Evolutionary conservation across 225 moss, liverwort and hornwort species (phyloP).

Genomic region (Polytrichum commune): DNA sequence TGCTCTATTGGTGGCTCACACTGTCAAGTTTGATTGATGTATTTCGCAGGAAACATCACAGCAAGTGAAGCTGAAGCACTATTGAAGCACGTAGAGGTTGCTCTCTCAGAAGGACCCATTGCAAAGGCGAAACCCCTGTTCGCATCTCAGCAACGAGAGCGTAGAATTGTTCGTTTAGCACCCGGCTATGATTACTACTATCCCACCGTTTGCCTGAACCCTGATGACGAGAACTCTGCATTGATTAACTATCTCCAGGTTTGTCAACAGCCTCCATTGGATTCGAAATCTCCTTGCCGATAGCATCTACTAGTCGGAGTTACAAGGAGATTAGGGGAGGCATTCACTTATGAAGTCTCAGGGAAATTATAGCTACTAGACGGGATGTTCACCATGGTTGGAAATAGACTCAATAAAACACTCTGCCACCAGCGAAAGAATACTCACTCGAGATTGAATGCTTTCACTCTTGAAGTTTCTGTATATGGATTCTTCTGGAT

Average conservation of each 20-base stretch:
- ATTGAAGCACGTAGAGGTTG: constrained; percentile 42
- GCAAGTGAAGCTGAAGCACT: constrained; percentile 45
- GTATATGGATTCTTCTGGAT: background rate
- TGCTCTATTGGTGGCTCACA: background rate
- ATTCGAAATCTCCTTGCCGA: no score
- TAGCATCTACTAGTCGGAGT: no score
- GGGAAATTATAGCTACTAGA: no score
- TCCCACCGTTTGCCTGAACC: constrained; percentile 41
- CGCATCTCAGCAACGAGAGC: constrained; percentile 64
- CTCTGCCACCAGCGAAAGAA: no score
- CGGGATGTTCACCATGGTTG: no score
- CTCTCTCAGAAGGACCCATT: constrained; percentile 38
- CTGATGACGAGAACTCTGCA: constrained; percentile 68
- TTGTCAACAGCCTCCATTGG: background rate
- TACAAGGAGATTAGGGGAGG: no score
- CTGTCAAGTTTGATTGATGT: background rate
- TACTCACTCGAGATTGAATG: no score
- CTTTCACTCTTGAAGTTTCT: background rate
- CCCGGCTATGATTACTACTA: constrained; percentile 46
- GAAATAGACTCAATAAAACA: no score
- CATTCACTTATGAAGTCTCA: no score
- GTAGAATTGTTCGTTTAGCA: constrained; percentile 52
- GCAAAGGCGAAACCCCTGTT: constrained; percentile 48
- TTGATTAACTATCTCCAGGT: constrained; percentile 67
- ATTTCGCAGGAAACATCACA: constrained; percentile 54